Percentiles rank a stretch among this genome's conserved stretches.
Evolutionary conservation across 2,329 filamentous ascomycete genomes (phyloP).

Genomic region (Alternaria sp.): DNA sequence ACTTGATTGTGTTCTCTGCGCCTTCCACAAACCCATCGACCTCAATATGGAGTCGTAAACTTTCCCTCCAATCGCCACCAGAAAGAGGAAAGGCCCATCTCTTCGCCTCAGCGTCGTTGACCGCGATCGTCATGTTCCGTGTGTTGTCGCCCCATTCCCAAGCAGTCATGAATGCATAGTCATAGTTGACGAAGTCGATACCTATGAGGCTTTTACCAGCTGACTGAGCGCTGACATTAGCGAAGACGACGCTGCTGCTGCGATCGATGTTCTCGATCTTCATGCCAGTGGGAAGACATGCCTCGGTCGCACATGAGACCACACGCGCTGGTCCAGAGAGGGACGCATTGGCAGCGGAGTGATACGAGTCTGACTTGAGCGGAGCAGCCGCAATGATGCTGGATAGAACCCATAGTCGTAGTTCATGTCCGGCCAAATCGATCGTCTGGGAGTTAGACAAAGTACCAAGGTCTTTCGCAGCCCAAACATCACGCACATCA

Average conservation of each 20-base stretch:
- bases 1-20: slow-evolving; percentile 32
- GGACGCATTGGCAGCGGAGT: slow-evolving; percentile 44
- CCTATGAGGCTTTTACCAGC: slow-evolving; percentile 46
- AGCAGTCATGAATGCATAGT: slow-evolving; percentile 49
- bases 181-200: slow-evolving; percentile 55
- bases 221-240: slow-evolving; percentile 33
- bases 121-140: slow-evolving; percentile 49
- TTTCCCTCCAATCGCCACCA: slow-evolving; percentile 53
- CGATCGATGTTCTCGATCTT: slow-evolving; percentile 49
- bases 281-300: slow-evolving; percentile 42
- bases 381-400: slow-evolving; percentile 33
- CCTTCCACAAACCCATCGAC: slow-evolving; percentile 40
- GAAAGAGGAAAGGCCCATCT: slow-evolving; percentile 53
- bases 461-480: slow-evolving; percentile 32
- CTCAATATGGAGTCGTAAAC: slow-evolving; percentile 35
- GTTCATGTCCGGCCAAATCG: slow-evolving; percentile 37
- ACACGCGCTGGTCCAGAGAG: slow-evolving; percentile 42
- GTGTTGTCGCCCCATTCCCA: slow-evolving; percentile 48
- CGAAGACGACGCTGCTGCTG: slow-evolving; percentile 39
- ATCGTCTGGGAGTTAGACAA: slow-evolving; percentile 29
- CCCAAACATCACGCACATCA: slow-evolving; percentile 51
- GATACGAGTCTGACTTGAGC: slow-evolving; percentile 35
- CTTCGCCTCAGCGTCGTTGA: slow-evolving; percentile 50
- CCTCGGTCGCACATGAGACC: slow-evolving; percentile 33
- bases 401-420: slow-evolving; percentile 49